Base-by-base conservation (phyloP, 1,284 basidiomycete species). In the Leccinum laetum region DNA sequence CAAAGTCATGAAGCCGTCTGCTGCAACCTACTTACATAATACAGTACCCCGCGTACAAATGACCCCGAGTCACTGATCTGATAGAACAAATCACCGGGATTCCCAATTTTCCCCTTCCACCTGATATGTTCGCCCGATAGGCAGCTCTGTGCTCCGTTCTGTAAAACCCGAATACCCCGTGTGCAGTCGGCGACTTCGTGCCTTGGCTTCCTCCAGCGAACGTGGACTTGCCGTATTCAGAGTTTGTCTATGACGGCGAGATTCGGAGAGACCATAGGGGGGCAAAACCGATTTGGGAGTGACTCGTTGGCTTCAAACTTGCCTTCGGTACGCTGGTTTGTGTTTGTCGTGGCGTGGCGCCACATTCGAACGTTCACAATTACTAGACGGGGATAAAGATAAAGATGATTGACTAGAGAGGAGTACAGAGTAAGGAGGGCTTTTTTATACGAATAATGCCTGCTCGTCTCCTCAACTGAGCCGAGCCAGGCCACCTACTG, bases 231-330 rank as follows among this genome's bases (percentile, higher is more conserved):
- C 69, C 67, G 2, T 65, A 67, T 37, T 63, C 69, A 9, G 39
- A 72, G 7, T 58, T 67, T 5, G 58, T 64, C 11, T 57, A 64
- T 14, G 58, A 64, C 13, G 63, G 60, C 1, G 13, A 61, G 8
- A 35, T 65, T 3, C 10, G 13, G 49, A 63, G 63, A 18, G 64
- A 60, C n/a, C 71, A 69, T 26, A 62, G 63, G 53, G 32, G n/a
- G 0, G 64, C 71, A 3, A 67, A 62, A 44, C 60, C 64, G 0
- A 9, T 71, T 11, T 72, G 71, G 64, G 62, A 71, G 11, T 71
- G n/a, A n/a, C n/a, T n/a, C 71, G 1, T 29, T 72, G 49, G 53
- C 21, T 18, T 37, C 57, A 3, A 68, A 69, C 16, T 3, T 14
- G 4, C 64, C 69, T 39, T 61, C 62, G 37, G 71, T 72, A 57